Base-by-base conservation (phyloP, 2,329 filamentous ascomycete species). In the Lomentospora prolificans region DNA sequence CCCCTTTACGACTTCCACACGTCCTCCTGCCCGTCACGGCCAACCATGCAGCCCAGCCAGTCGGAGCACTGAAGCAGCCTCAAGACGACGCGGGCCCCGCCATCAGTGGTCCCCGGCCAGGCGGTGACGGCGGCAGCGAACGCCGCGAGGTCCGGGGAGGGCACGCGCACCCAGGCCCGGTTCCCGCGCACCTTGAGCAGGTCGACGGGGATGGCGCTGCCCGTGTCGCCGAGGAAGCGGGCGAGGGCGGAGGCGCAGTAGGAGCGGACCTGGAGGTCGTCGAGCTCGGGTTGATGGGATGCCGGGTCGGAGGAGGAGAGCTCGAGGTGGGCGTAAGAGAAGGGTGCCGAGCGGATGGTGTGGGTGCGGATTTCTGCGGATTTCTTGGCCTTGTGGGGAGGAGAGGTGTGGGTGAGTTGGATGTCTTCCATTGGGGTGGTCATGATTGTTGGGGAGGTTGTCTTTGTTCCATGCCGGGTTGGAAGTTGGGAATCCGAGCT, bases 191-290 rank as follows among this genome's bases (percentile, higher is more conserved):
- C 71, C 61, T 84, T 81, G 31, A 92, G 75, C 19, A 91, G 81
- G 64, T 92, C 89, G 56, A 90, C 65, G 1, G 84, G 72, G 3
- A 91, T 83, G 9, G 81, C 82, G 2, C 76, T 70, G 9, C 89
- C 89, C 0, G 81, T 83, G 17, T 81, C 70, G 19, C 89, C 89
- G 1, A 92, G 78, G 62, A 88, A 90, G 59, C 86, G 80, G 1
- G 73, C 74, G 6, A 92, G 71, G 0, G 87, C 84, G 1, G 77
- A 68, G 2, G 78, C 80, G 61, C 87, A 79, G 64, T 87, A 84
- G 0, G 81, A 73, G 31, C 80, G 81, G 17, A 79, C 74, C 36
- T 83, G 84, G 2, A 90, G 70, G 2, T 75, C 71, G 67, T 90
- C 86, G 4, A 89, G 70, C 1, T 60, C 48, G 3, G 55, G 52